Base-by-base conservation (phyloP, 2,329 filamentous ascomycete species). In the Botrytis deweyae region DNA sequence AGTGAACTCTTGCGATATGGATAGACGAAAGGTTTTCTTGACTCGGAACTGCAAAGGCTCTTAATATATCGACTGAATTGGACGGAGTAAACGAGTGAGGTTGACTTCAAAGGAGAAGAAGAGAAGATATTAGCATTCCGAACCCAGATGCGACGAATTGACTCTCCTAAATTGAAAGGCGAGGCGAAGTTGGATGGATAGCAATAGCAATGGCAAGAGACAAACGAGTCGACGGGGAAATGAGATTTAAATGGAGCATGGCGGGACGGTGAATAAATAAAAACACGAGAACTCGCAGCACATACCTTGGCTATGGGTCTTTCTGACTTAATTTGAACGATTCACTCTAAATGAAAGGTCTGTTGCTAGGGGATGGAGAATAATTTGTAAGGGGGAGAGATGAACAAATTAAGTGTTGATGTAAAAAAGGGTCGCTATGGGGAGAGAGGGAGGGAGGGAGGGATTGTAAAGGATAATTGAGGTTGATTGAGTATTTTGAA, bases 1-100 rank as follows among this genome's bases (percentile, higher is more conserved):
- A 79, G 77, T 62, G 75, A 55, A 80, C 78, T 78, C 78, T 73
- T 79, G 78, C 75, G 75, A 69, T 76, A 79, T 76, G 70, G 69
- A 76, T 76, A 70, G 63, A 75, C 74, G 76, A 72, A 74, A 74
- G 71, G 77, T 75, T 55, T 65, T 65, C 36, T 66, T 64, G 44
- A 4, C 22, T 64, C n/a, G 25, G 61, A 33, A 55, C 14, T 72
- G 42, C 20, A n/a, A 68, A 52, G 70, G 33, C 61, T 55, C 33
- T 72, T 44, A 33, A 46, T 16, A 64, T 40, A 58, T 72, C 38
- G n/a, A 72, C 33, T 25, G 29, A 7, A 40, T 38, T 6, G 59
- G 59, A 70, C 58, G 65, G 42, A 29, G n/a, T 52, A 22, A 38
- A 67, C 62, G 70, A 70, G 62, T 4, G 72, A 70, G 44, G 70